A percentile compares a stretch with the other conserved stretches of the same genome.
Conservation (phyloP, 768 basidiomycete species). For the Naganishia kalamii region DNA sequence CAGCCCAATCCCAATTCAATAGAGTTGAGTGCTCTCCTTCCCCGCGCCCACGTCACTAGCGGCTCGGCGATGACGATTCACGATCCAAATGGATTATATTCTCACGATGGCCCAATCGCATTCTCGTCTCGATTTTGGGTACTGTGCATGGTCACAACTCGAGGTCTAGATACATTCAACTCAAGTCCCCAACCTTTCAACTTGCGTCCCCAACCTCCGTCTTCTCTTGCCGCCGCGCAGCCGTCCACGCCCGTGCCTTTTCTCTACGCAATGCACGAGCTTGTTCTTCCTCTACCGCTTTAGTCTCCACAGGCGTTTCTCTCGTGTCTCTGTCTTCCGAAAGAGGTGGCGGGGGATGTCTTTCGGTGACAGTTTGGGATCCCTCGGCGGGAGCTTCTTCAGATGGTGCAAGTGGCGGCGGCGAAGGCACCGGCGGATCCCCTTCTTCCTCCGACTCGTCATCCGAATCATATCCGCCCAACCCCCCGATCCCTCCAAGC, state of each 20-base stretch:
- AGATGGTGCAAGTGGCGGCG: not conserved
- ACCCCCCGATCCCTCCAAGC: conserved; percentile 23
- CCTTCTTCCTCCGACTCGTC: conserved; percentile 26
- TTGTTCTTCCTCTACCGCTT: not conserved
- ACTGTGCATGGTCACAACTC: no score
- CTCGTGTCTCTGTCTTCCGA: not conserved
- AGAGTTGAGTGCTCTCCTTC: no score
- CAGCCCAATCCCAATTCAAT: no score
- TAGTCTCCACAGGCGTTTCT: not conserved
- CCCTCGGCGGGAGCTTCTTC: not conserved
- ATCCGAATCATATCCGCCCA: conserved; percentile 52
- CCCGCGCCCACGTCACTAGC: no score
- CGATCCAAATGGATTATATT: no score
- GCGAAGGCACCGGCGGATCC: conserved; percentile 3
- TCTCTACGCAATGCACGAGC: conserved; percentile 2
- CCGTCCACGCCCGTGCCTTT: conserved; percentile 1
- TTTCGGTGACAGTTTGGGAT: not conserved
- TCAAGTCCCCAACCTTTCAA: not conserved
- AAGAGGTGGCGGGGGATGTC: not conserved
- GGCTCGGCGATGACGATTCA: no score
- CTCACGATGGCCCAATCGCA: no score
- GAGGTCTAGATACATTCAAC: no score
- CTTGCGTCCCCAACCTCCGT: not conserved
- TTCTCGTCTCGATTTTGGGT: no score
- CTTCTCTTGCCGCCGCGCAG: not conserved